phyloP scores from a whole-genome alignment of 441 rosid species.

The Euphorbia corollata region DNA sequence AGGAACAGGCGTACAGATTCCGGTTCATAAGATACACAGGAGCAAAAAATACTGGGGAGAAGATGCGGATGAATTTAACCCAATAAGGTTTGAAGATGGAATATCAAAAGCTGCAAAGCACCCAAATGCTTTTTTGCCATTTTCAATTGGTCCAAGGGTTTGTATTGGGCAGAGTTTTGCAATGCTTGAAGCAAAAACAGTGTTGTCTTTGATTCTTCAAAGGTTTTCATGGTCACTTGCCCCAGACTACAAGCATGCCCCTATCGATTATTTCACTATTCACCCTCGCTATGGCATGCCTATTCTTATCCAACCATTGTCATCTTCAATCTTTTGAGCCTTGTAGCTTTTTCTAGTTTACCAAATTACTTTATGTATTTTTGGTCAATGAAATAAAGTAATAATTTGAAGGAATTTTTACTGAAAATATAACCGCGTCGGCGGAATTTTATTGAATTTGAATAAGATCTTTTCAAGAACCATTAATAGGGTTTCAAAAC shows the following conservation, averaged over 20 bases:
- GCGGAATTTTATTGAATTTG: no score
- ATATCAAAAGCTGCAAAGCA: slow-evolving; percentile 34
- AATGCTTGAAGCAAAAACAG: slow-evolving; percentile 42
- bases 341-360: no score
- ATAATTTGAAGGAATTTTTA: no score
- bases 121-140: slow-evolving; percentile 32
- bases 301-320: slow-evolving; percentile 26
- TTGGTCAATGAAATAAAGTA: no score
- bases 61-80: slow-evolving; percentile 47
- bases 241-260: slow-evolving; percentile 49
- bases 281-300: slow-evolving; percentile 36
- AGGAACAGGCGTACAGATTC: slow-evolving; percentile 24
- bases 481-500: no score
- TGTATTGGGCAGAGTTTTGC: slow-evolving; percentile 29
- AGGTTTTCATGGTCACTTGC: slow-evolving; percentile 39
- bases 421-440: no score
- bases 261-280: slow-evolving; percentile 20
- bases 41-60: slow-evolving; percentile 42
- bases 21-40: slow-evolving; percentile 28
- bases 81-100: slow-evolving; percentile 36
- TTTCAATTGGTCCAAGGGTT: slow-evolving; percentile 35
- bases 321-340: no score
- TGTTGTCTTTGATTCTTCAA: slow-evolving; percentile 34
- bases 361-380: no score
- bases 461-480: no score